These are phyloP conservation scores for Periglandula ipomoeae DNA, from an alignment of 2,329 filamentous ascomycete species.

Conservation along the genomic window DNA sequence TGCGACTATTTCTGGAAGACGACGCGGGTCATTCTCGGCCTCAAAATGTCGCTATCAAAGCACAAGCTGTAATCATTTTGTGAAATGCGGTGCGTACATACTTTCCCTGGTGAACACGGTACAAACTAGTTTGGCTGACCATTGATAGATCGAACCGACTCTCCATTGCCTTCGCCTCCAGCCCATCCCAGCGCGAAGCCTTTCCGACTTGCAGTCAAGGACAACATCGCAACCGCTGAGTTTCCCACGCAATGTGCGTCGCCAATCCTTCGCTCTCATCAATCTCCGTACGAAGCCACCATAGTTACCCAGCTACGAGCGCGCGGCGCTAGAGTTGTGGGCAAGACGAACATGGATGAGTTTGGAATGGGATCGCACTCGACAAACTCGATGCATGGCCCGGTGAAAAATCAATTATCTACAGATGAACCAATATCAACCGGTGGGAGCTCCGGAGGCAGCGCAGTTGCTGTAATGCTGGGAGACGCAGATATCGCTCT, in stretches of 20 bases:
- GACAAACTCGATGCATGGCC: conserved; percentile 56
- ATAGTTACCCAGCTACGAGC: conserved; percentile 60
- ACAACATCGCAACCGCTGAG: conserved; percentile 61
- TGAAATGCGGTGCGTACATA: conserved; percentile 19
- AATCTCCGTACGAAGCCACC: conserved; percentile 73
- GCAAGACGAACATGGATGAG: conserved; percentile 91
- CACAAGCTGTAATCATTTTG: conserved; percentile 27
- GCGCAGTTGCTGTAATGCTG: conserved; percentile 70
- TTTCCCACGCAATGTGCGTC: conserved; percentile 81
- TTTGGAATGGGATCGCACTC: conserved; percentile 94
- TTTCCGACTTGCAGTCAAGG: conserved; percentile 57
- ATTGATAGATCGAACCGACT: conserved; percentile 2
- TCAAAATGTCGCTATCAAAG: conserved; percentile 18
- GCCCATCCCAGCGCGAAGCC: conserved; percentile 15
- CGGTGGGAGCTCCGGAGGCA: conserved; percentile 89
- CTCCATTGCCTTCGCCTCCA: conserved; percentile 9
- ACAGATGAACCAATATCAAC: conserved; percentile 45
- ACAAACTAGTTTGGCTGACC: conserved; percentile 1
- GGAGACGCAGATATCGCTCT: conserved; percentile 55
- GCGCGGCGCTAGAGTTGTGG: conserved; percentile 54
- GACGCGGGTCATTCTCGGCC: conserved; percentile 3
- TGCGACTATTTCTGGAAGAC: too few relatives aligned
- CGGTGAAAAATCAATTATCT: conserved; percentile 45
- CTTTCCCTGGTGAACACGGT: neutral
- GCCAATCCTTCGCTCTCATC: conserved; percentile 58